phyloP scores from a whole-genome alignment of 148 eudicot species.

The Amaranthus cruentus region DNA sequence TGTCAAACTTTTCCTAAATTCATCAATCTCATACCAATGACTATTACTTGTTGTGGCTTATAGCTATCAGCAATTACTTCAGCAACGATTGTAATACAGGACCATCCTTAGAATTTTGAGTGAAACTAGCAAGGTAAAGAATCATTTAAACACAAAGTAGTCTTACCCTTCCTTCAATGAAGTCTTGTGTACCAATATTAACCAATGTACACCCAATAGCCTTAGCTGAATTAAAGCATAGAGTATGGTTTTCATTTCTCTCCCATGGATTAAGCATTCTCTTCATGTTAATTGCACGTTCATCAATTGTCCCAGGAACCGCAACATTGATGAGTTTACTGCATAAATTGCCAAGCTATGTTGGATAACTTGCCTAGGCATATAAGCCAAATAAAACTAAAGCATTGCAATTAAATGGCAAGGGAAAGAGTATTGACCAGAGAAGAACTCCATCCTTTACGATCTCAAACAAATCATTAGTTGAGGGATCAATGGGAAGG shows the following conservation, averaged over 20 bases:
- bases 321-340: conserved; percentile 99
- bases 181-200: conserved; percentile 91
- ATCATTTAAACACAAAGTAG: conserved; percentile 2
- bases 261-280: conserved; percentile 94
- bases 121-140: not conserved
- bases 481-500: conserved; percentile 85
- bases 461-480: conserved; percentile 91
- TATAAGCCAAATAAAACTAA: not conserved
- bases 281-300: conserved; percentile 91
- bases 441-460: conserved; percentile 96
- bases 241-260: conserved; percentile 94
- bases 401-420: conserved; percentile 2
- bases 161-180: conserved; percentile 98
- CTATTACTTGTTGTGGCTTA: not conserved
- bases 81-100: not conserved
- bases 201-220: conserved; percentile 99
- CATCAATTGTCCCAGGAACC: conserved; percentile 98
- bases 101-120: not conserved
- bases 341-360: conserved; percentile 21
- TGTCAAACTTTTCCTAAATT: not conserved
- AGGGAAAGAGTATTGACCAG: conserved; percentile 49
- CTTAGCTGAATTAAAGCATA: conserved; percentile 95
- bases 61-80: not conserved
- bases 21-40: not conserved
- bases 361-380: not conserved